A percentile compares a stretch with the other conserved stretches of the same genome.
Evolutionary conservation across 2,329 filamentous ascomycete species (phyloP).

Genomic region (Ceratocystis albifundus): DNA sequence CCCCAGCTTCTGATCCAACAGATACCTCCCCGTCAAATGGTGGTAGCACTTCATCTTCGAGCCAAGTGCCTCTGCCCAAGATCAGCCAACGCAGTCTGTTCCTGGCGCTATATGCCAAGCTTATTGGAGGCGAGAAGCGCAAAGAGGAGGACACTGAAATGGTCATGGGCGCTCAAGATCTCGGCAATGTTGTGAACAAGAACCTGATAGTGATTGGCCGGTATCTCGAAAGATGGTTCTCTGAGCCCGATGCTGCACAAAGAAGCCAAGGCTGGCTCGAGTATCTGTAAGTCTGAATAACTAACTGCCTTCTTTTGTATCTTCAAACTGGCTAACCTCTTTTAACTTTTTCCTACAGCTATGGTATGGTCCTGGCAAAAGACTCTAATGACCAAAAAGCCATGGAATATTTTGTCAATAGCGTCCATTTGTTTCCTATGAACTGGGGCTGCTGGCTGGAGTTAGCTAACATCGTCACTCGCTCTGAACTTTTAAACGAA

Average conservation of each 20-base stretch:
- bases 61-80: conserved; percentile 35
- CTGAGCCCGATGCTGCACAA: conserved; percentile 50
- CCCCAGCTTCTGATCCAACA: not conserved
- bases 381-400: conserved; percentile 82
- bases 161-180: conserved; percentile 86
- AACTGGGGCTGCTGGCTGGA: conserved; percentile 98
- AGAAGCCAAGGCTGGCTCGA: conserved; percentile 85
- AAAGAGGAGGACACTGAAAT: conserved; percentile 96
- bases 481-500: conserved; percentile 70
- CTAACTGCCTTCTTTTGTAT: not conserved
- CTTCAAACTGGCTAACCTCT: not conserved
- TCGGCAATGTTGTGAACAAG: conserved; percentile 72
- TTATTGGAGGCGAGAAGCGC: conserved; percentile 85
- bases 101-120: conserved; percentile 81
- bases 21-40: conserved; percentile 27
- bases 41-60: conserved; percentile 23
- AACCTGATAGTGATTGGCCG: conserved; percentile 66
- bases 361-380: conserved; percentile 80
- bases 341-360: conserved; percentile 36
- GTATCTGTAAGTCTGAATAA: conserved; percentile 45
- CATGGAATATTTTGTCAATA: conserved; percentile 74
- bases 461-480: conserved; percentile 66
- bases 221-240: conserved; percentile 71
- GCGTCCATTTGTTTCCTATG: conserved; percentile 80
- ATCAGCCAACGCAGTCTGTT: conserved; percentile 89